A percentile compares a stretch with the other conserved stretches of the same genome.
phyloP scores from a whole-genome alignment of 352 stramenopile genomes.

The Hyaloperonospora arabidopsidis region DNA sequence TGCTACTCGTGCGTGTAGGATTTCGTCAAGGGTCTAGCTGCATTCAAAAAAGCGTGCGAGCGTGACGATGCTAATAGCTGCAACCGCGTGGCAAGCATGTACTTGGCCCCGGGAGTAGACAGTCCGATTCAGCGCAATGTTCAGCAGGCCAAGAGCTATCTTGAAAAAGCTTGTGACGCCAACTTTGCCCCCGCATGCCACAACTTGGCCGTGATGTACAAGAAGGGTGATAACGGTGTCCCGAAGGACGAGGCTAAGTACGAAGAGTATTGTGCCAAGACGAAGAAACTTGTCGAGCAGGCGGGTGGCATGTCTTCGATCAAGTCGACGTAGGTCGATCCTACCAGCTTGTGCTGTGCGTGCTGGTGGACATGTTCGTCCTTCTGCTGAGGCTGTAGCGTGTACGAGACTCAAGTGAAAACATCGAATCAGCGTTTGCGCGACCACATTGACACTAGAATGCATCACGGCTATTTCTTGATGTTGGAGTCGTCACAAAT shows the following conservation, averaged over 20 bases:
- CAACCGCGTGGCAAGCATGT: constrained; percentile 75
- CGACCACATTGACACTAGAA: constrained; percentile 1
- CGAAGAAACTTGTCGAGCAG: constrained; percentile 64
- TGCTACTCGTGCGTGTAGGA: constrained; percentile 28
- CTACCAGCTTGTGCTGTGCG: background rate
- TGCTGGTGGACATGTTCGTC: no score
- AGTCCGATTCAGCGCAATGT: constrained; percentile 46
- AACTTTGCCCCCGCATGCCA: constrained; percentile 84
- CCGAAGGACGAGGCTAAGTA: constrained; percentile 57
- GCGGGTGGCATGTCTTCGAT: constrained; percentile 49
- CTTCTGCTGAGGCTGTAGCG: background rate
- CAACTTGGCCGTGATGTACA: constrained; percentile 86
- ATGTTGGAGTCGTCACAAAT: constrained; percentile 54
- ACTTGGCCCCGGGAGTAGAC: constrained; percentile 31
- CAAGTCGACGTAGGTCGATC: constrained; percentile 25
- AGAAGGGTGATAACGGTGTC: constrained; percentile 73
- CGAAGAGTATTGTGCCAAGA: constrained; percentile 70
- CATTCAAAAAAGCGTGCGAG: constrained; percentile 72
- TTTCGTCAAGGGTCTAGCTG: constrained; percentile 45
- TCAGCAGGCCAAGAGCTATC: constrained; percentile 51
- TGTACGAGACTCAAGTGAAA: background rate
- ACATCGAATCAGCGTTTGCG: constrained; percentile 1
- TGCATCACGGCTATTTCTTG: constrained; percentile 50
- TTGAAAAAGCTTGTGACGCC: constrained; percentile 69
- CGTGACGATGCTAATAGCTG: constrained; percentile 72